These are phyloP conservation scores for Graphiopsis chlorocephala DNA, from an alignment of 2,329 filamentous ascomycete species.

Conservation along the genomic window DNA sequence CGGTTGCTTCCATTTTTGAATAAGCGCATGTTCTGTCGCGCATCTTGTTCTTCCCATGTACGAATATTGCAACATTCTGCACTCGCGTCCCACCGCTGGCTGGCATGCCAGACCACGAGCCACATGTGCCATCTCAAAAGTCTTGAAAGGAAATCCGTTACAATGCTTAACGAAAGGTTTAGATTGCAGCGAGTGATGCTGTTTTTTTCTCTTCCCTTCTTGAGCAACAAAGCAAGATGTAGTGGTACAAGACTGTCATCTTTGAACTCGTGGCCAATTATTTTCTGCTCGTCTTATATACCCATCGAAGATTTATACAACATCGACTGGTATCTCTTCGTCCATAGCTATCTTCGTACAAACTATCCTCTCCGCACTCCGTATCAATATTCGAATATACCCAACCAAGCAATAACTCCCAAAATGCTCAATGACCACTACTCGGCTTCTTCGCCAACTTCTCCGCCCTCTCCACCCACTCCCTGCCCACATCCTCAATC, in stretches of 20 bases:
- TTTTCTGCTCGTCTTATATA: neutral
- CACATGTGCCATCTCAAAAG: no score
- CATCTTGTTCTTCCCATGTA: neutral
- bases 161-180: no score
- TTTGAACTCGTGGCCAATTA: neutral
- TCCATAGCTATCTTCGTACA: neutral
- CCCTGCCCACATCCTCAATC: conserved; percentile 42
- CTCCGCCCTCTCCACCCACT: conserved; percentile 53
- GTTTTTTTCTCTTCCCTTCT: no score
- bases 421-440: conserved; percentile 39
- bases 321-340: neutral
- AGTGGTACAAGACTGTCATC: neutral
- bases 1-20: neutral
- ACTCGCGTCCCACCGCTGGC: neutral
- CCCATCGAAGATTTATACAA: neutral
- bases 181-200: no score
- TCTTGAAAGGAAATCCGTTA: no score
- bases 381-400: neutral
- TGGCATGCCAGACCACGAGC: no score
- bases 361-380: no score
- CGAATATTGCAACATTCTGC: neutral
- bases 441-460: conserved; percentile 47
- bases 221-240: no score
- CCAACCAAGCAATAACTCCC: neutral
- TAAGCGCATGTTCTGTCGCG: no score